These are phyloP conservation scores for Sicyos baderoa DNA, from an alignment of 306 rosid genomes.

Conservation along the genomic window DNA sequence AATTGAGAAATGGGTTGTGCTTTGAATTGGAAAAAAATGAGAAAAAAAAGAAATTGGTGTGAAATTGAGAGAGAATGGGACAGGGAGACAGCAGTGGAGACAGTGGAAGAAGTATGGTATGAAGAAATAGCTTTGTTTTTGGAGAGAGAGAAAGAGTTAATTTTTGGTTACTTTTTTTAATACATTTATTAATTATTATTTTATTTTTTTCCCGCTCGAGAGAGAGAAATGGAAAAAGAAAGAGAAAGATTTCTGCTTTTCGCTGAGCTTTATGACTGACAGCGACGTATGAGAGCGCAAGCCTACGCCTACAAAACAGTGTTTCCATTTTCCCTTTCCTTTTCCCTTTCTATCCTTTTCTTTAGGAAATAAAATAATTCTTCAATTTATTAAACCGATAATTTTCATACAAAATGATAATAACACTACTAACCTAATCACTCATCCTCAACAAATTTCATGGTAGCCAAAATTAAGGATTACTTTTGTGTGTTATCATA, in stretches of 20 bases:
- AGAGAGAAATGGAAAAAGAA: slow-evolving; percentile 3
- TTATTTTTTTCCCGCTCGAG: slow-evolving; percentile 16
- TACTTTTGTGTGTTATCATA: too few species aligned
- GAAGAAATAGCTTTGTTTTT: not conserved
- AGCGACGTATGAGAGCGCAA: slow-evolving; percentile 71
- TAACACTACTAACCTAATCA: not conserved
- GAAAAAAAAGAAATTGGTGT: not conserved
- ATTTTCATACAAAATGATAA: not conserved
- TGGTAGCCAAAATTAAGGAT: too few species aligned
- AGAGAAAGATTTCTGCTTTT: slow-evolving; percentile 15
- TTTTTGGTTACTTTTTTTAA: not conserved
- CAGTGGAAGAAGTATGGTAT: slow-evolving; percentile 11
- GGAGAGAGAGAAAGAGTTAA: not conserved
- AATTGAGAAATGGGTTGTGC: slow-evolving; percentile 7
- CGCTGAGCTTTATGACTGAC: slow-evolving; percentile 75
- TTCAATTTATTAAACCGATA: not conserved
- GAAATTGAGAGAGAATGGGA: slow-evolving; percentile 6
- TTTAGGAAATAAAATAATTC: not conserved
- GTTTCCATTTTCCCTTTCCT: slow-evolving; percentile 14
- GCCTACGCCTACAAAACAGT: slow-evolving; percentile 37
- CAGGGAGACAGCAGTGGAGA: slow-evolving; percentile 14
- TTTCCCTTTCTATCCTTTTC: not conserved
- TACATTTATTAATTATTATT: slow-evolving; percentile 1
- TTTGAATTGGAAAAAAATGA: not conserved
- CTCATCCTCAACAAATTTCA: not conserved